Conservation (phyloP, 2,329 filamentous ascomycete genomes). For the Pezicula radicicola region DNA sequence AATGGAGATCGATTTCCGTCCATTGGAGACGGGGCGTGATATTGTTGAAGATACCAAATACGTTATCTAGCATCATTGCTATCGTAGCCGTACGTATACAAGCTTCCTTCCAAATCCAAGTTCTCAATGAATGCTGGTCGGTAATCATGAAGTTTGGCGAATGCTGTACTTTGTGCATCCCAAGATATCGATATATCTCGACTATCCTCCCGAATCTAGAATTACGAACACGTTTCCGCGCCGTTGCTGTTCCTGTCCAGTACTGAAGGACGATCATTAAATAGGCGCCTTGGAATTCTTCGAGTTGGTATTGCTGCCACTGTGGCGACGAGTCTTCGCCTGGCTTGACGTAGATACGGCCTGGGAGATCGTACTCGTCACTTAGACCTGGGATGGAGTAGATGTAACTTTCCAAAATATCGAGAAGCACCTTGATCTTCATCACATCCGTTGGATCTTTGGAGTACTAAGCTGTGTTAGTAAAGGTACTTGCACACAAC, state of each 20-base stretch:
- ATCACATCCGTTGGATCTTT: slow-evolving; percentile 16
- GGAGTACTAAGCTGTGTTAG: slow-evolving; percentile 20
- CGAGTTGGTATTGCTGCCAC: slow-evolving; percentile 27
- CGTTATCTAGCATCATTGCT: slow-evolving; percentile 27
- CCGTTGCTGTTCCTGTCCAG: slow-evolving; percentile 25
- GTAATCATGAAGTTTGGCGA: slow-evolving; percentile 18
- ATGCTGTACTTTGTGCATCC: slow-evolving; percentile 22
- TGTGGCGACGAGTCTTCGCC: slow-evolving; percentile 18
- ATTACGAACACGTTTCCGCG: slow-evolving; percentile 24
- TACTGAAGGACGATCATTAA: slow-evolving; percentile 28
- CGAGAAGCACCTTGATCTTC: slow-evolving; percentile 20
- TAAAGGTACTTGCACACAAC: background rate
- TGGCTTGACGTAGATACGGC: slow-evolving; percentile 19
- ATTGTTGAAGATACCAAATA: slow-evolving; percentile 30
- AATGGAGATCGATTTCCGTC: slow-evolving; percentile 26
- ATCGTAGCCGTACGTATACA: slow-evolving; percentile 21
- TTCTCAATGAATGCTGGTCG: slow-evolving; percentile 21
- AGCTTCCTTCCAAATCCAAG: slow-evolving; percentile 26
- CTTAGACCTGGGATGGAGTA: slow-evolving; percentile 23
- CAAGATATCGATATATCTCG: slow-evolving; percentile 24
- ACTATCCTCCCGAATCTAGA: slow-evolving; percentile 23
- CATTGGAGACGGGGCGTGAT: slow-evolving; percentile 26
- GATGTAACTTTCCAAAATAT: slow-evolving; percentile 23
- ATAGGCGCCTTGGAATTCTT: slow-evolving; percentile 29
- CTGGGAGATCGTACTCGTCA: slow-evolving; percentile 25